A percentile compares a stretch with the other conserved stretches of the same genome.
These are phyloP conservation scores for Kingdonia uniflora DNA, from an alignment of 164 flowering plant genomes.

Conservation along the genomic window DNA sequence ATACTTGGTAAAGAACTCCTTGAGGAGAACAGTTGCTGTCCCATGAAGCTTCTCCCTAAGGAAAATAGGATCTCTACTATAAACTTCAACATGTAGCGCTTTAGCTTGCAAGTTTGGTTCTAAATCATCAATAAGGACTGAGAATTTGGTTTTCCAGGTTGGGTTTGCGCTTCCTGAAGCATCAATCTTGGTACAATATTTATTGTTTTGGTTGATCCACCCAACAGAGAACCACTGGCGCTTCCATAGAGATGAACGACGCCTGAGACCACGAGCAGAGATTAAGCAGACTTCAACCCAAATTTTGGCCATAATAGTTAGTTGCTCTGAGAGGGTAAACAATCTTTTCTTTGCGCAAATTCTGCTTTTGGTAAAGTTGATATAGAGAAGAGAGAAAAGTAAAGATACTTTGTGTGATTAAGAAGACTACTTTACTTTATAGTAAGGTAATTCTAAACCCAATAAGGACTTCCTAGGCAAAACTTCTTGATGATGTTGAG, in stretches of 20 bases:
- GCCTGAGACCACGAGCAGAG: constrained; percentile 68
- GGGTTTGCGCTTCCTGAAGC: constrained; percentile 56
- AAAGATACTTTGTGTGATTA: too few relatives aligned
- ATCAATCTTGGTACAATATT: constrained; percentile 73
- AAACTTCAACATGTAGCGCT: constrained; percentile 57
- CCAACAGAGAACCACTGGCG: constrained; percentile 93
- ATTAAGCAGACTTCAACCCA: constrained; percentile 60
- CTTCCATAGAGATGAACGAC: constrained; percentile 54
- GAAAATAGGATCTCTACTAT: constrained; percentile 78
- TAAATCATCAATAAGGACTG: constrained; percentile 36
- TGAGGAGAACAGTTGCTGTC: constrained; percentile 45
- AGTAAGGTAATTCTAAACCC: background rate
- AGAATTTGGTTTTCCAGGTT: constrained; percentile 75
- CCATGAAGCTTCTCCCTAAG: constrained; percentile 69
- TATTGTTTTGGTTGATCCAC: constrained; percentile 71
- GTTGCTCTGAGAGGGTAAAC: background rate
- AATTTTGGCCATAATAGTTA: constrained; percentile 38
- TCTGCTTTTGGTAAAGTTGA: too few relatives aligned
- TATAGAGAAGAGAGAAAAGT: background rate
- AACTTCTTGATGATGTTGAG: too few relatives aligned
- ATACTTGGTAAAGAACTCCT: constrained; percentile 55
- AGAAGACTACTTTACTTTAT: background rate
- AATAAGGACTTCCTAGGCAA: too few relatives aligned
- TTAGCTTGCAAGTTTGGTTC: constrained; percentile 25
- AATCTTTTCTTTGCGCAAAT: too few relatives aligned